These are phyloP conservation scores for Tuctoria greenei DNA, from an alignment of 176 grass and related monocot genomes.

Conservation along the genomic window DNA sequence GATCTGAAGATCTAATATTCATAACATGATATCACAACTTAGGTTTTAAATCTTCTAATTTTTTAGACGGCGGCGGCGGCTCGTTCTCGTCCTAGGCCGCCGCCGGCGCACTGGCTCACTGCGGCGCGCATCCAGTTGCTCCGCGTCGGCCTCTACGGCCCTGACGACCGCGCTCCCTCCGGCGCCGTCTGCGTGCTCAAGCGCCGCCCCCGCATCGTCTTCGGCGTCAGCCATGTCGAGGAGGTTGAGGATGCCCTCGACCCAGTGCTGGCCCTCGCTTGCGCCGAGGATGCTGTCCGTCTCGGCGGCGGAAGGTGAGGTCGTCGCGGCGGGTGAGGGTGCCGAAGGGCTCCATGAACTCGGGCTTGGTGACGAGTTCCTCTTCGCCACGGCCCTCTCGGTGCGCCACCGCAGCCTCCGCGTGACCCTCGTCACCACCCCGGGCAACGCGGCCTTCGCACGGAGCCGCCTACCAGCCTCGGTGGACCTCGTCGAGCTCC, in stretches of 20 bases:
- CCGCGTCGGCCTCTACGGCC: constrained; percentile 66
- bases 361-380: no score
- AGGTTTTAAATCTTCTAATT: no score
- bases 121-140: no score
- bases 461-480: constrained; percentile 21
- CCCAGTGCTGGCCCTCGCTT: constrained; percentile 63
- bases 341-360: no score
- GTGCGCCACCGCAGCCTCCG: constrained; percentile 43
- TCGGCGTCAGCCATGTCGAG: constrained; percentile 79
- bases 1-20: no score
- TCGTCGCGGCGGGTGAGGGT: no score
- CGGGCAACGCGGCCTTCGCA: constrained; percentile 46
- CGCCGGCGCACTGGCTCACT: no score
- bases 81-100: no score
- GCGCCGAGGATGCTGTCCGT: constrained; percentile 51
- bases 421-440: constrained; percentile 56
- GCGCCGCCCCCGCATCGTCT: constrained; percentile 56
- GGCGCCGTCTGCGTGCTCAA: constrained; percentile 79
- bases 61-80: no score
- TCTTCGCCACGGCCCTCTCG: constrained; percentile 52
- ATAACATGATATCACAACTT: no score
- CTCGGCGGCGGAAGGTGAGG: no score
- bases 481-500: constrained; percentile 40
- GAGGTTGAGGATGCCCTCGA: constrained; percentile 81
- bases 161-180: constrained; percentile 32